Conservation (phyloP, 257 asterid species). For the Pogostemon cablin region DNA sequence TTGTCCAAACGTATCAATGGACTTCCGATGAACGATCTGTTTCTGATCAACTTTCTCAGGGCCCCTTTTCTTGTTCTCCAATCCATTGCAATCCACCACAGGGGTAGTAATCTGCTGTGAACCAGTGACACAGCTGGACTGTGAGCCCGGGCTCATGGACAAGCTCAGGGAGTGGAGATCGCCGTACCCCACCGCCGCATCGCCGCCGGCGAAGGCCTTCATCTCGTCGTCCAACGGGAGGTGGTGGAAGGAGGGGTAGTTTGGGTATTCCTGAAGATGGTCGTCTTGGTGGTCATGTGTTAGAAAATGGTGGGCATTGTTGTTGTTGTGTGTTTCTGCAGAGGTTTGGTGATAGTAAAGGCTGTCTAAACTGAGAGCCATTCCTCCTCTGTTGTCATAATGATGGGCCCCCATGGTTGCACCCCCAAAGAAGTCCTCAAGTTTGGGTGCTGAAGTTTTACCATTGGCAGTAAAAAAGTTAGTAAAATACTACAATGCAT, state of each 20-base stretch:
- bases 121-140: constrained; percentile 78
- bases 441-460: constrained; percentile 61
- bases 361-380: constrained; percentile 79
- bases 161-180: constrained; percentile 77
- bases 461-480: constrained; percentile 42
- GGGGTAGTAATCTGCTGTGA: constrained; percentile 57
- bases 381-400: constrained; percentile 58
- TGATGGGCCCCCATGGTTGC: constrained; percentile 69
- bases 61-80: constrained; percentile 78
- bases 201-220: constrained; percentile 60
- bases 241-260: constrained; percentile 48
- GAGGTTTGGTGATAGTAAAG: constrained; percentile 57
- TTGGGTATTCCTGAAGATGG: constrained; percentile 49
- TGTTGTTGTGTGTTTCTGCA: constrained; percentile 39
- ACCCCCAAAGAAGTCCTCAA: constrained; percentile 85
- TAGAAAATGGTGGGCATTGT: constrained; percentile 51
- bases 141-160: constrained; percentile 96
- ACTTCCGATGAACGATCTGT: constrained; percentile 84
- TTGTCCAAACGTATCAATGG: constrained; percentile 94
- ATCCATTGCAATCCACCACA: constrained; percentile 45
- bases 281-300: constrained; percentile 44
- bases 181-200: constrained; percentile 51
- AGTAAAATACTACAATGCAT: background rate
- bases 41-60: constrained; percentile 62
- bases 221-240: constrained; percentile 49